Evolutionary conservation across 2,329 filamentous ascomycete species (phyloP), one percentile per base, ranked within the genome.

Genomic region (Calonectria pseudoturangicola): DNA sequence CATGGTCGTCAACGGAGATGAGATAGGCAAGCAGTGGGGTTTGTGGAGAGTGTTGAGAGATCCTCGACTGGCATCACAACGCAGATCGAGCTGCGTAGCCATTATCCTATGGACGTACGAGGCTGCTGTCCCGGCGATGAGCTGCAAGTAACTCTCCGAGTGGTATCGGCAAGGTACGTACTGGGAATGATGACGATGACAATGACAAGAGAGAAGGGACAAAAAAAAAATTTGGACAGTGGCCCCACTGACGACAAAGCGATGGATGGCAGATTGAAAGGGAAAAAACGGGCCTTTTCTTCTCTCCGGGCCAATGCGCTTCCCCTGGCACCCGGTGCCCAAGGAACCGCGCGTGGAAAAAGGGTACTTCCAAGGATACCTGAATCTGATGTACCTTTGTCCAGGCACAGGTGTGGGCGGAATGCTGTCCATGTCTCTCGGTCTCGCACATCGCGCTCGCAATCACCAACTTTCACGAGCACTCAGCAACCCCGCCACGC

Each of bases 381-480:
- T 68, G 18, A 7, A 25, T 13, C 58, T 25, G 16, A 72, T 33
- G 70, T 72, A 72, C 58, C 65, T 62, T 69, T 50, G 39, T 25
- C 39, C 58, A 63, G 58, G 58, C 41, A 47, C 58, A 47, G 25
- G 25, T 47, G 41, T 27, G 25, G 16, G 56, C 58, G 65, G 70
- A 72, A 72, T 72, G 65, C 58, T 47, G 41, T 28, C 39, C 64
- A 43, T 51, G 39, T 56, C 41, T 68, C 30, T 72, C 65, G 65
- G 41, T 65, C 51, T 72, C 69, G 69, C 69, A 65, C 68, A 64
- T 63, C 58, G 58, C 58, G 16, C 41, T 63, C 58, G 39, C 58
- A 47, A 28, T 45, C 58, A 63, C 41, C 18, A 6, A 33, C 30
- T 33, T 43, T 33, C 41, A 33, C 58, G 27, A 27, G 50, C 28